A percentile compares a stretch with the other conserved stretches of the same genome.
phyloP scores from a whole-genome alignment of 306 rosid species.

The Lathyrus sativus region DNA sequence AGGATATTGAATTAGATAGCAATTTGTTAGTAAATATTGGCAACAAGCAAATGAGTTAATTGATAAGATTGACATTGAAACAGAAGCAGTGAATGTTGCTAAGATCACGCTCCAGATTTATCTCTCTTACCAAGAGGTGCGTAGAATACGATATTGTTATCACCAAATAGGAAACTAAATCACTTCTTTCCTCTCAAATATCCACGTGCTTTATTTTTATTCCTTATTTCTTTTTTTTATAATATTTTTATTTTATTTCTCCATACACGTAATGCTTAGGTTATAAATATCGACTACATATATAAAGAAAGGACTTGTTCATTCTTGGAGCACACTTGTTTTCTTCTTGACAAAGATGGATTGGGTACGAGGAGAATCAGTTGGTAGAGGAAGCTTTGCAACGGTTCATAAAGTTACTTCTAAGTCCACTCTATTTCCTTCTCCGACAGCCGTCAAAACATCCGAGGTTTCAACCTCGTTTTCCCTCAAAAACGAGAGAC shows the following conservation, averaged over 20 bases:
- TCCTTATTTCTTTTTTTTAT: neutral
- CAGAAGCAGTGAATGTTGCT: neutral
- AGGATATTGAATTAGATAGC: no score
- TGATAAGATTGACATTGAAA: no score
- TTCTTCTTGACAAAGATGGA: constrained; percentile 51
- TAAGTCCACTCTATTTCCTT: neutral
- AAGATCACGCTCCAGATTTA: neutral
- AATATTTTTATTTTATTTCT: neutral
- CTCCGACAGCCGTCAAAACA: constrained; percentile 70
- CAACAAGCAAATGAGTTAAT: no score
- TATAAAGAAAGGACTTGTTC: constrained; percentile 4
- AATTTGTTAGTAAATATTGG: no score
- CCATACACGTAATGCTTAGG: no score
- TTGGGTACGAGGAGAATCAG: constrained; percentile 74
- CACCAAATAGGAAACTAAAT: neutral
- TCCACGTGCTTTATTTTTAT: constrained; percentile 66
- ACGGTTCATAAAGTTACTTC: constrained; percentile 41
- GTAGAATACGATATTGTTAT: neutral
- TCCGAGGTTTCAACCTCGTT: constrained; percentile 39
- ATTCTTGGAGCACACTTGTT: neutral
- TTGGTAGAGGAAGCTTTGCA: constrained; percentile 87
- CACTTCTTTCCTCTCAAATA: constrained; percentile 37
- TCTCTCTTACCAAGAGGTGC: neutral
- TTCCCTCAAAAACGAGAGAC: constrained; percentile 69
- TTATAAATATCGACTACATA: neutral